Evolutionary conservation across 768 basidiomycete genomes (phyloP).

Genomic region (Gelatoporia subvermispora): DNA sequence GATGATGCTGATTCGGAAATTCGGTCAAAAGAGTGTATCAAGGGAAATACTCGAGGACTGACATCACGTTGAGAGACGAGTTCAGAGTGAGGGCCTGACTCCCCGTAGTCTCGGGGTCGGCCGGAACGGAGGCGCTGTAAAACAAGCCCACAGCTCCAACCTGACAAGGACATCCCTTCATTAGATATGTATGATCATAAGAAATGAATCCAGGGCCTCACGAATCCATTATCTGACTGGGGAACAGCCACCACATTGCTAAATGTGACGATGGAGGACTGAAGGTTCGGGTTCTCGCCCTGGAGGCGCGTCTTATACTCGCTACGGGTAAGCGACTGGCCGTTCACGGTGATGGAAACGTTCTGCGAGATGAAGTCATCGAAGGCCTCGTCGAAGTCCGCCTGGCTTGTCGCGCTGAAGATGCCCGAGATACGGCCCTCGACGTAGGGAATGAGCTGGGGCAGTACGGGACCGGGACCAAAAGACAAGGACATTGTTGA

Average conservation of each 20-base stretch:
- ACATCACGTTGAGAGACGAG: conserved; percentile 24
- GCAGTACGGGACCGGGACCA: neutral
- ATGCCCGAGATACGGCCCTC: neutral
- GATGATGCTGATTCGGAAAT: too few species aligned
- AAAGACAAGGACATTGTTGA: conserved; percentile 1
- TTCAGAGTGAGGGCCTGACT: conserved; percentile 16
- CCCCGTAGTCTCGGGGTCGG: conserved; percentile 13
- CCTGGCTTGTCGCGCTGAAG: neutral
- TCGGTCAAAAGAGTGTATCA: too few species aligned
- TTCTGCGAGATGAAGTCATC: neutral
- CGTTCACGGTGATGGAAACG: neutral
- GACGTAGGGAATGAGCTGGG: neutral
- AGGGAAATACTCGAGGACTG: too few species aligned
- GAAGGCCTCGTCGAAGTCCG: neutral
- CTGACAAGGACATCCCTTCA: too few species aligned
- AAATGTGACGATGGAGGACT: conserved; percentile 24
- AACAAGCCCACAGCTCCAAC: conserved; percentile 20
- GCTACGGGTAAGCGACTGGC: neutral
- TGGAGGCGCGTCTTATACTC: neutral
- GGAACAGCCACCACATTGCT: conserved; percentile 17
- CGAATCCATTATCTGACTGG: too few species aligned
- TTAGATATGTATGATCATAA: too few species aligned
- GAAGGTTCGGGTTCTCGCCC: conserved; percentile 8
- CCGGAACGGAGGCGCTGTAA: conserved; percentile 17
- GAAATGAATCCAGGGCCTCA: too few species aligned